phyloP scores from a whole-genome alignment of 129 eudicot genomes.

The Tanacetum coccineum region DNA sequence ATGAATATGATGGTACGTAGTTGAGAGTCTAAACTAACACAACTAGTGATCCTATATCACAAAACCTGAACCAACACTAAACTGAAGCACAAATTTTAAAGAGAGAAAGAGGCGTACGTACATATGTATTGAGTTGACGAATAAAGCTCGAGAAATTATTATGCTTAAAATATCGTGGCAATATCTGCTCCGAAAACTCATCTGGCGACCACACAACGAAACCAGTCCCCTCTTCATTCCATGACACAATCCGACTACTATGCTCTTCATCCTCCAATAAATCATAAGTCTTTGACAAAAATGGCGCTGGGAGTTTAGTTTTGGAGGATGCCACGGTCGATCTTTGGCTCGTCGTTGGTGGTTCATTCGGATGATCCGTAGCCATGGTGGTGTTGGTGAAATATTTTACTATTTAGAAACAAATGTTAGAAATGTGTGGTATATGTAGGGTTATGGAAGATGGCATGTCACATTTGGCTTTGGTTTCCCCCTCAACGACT shows the following conservation, averaged over 20 bases:
- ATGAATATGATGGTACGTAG: too few species aligned
- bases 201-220: constrained; percentile 56
- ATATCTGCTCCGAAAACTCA: constrained; percentile 46
- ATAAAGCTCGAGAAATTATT: constrained; percentile 58
- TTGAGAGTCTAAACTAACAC: background rate
- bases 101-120: constrained; percentile 12
- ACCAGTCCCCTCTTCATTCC: constrained; percentile 44
- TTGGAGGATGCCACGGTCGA: constrained; percentile 17
- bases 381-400: constrained; percentile 15
- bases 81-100: background rate
- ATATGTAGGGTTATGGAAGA: constrained; percentile 26
- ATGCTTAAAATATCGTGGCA: constrained; percentile 60
- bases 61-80: background rate
- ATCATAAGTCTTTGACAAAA: constrained; percentile 48
- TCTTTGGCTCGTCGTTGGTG: constrained; percentile 12
- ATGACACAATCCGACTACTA: constrained; percentile 33
- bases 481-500: background rate
- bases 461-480: constrained; percentile 19
- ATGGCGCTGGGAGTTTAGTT: constrained; percentile 45
- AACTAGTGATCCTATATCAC: background rate
- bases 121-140: constrained; percentile 63
- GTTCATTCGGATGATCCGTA: background rate
- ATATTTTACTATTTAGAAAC: background rate
- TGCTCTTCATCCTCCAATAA: constrained; percentile 41
- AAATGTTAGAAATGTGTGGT: constrained; percentile 13